Evolutionary conservation across 1,139 yeast species (phyloP), one percentile per base, ranked within the genome.

Genomic region (Groenewaldozyma auringiensis): DNA sequence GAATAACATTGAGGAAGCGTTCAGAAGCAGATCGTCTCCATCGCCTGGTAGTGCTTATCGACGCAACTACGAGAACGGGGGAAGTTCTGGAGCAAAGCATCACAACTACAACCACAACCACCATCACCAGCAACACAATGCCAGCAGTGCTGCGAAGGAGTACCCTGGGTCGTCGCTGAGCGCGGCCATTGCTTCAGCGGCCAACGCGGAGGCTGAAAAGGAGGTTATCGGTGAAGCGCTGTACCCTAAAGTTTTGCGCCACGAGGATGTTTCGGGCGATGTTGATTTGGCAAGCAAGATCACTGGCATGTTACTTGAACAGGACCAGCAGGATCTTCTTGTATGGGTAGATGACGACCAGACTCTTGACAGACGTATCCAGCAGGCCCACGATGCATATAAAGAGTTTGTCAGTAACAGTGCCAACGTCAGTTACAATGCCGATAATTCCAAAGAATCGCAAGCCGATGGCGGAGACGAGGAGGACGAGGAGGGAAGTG

Each of bases 261-360:
- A 94, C 61, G 85, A 88, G 57, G 79, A 82, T 65, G 66, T 73
- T 43, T 77, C 78, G 50, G 88, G 83, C 61, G 88, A 85, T 62
- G 81, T 81, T 54, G 94, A 83, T 66, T 83, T 94, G 61, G 95
- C 95, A 56, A 94, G 94, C 72, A 85, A 84, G 72, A 82, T 88
- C 62, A 88, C 96, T 55, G 96, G 96, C 71, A 86, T 88, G 94
- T 80, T 88, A 77, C 78, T 88, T 66, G 94, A 86, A 65, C 81
- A 87, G 72, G 89, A 87, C 61, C 83, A 82, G 67, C 80, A 79
- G 62, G 94, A 86, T 70, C 83, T 88, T 60, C 73, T 86, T 65
- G 81, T 83, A 53, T 79, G 89, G 74, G 77, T 87, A 65, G 92
- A 83, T 64, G 88, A 86, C 65, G 65, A 62, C 22, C 87, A 80